Conservation (phyloP, 163 green algal species). For the Coccomyxa subellipsoidea region DNA sequence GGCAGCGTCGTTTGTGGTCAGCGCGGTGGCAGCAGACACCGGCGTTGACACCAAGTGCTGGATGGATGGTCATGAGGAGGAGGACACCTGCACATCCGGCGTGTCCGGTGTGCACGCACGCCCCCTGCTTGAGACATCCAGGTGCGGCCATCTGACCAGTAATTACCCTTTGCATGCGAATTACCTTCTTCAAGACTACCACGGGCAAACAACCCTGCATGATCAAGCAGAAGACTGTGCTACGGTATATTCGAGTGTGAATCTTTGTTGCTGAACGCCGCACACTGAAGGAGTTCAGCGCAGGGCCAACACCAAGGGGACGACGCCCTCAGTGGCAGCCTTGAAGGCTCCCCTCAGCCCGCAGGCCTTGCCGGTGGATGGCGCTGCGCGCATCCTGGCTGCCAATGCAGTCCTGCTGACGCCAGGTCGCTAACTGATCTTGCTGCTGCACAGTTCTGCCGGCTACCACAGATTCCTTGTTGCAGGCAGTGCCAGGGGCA, state of each 20-base stretch:
- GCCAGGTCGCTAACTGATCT: not conserved
- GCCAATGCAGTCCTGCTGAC: not conserved
- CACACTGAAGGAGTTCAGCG: not conserved
- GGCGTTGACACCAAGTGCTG: not conserved
- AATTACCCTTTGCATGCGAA: no score
- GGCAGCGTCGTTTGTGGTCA: not conserved
- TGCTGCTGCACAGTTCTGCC: not conserved
- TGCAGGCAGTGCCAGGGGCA: not conserved
- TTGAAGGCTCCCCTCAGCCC: not conserved
- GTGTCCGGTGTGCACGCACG: not conserved
- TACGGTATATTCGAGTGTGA: not conserved
- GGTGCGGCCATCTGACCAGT: no score
- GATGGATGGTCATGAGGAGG: not conserved
- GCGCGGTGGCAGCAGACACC: not conserved
- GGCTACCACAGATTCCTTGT: not conserved
- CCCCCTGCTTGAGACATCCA: not conserved
- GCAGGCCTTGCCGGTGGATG: not conserved
- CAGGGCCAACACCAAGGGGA: not conserved
- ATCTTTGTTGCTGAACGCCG: not conserved
- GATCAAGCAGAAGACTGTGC: not conserved
- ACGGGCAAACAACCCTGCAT: no score
- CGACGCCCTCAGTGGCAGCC: not conserved
- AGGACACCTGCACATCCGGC: not conserved
- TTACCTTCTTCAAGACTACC: no score
- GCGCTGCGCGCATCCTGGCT: conserved; percentile 2